phyloP scores from a whole-genome alignment of 164 flowering plant species.

The Stephania japonica region DNA sequence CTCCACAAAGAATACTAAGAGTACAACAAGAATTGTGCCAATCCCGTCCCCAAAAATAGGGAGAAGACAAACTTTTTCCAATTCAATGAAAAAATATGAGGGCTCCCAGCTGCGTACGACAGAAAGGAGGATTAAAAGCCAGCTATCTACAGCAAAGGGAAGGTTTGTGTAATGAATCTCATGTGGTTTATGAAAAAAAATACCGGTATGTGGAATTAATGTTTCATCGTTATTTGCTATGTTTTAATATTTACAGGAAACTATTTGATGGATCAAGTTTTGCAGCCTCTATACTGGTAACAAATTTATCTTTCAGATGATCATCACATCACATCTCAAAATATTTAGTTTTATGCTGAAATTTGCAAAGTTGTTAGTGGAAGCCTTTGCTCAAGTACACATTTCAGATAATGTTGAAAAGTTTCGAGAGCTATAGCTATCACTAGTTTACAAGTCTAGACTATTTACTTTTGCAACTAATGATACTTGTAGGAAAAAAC shows the following conservation, averaged over 20 bases:
- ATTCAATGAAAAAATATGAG: not conserved
- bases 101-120: not conserved
- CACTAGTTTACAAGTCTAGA: not conserved
- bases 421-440: not conserved
- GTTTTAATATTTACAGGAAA: not conserved
- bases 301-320: not conserved
- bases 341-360: not conserved
- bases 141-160: not conserved
- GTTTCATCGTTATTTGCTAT: not conserved
- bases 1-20: constrained; percentile 2
- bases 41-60: not conserved
- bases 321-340: not conserved
- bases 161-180: constrained; percentile 1
- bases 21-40: not conserved
- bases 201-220: not conserved
- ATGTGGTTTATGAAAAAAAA: not conserved
- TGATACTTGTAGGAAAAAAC: not conserved
- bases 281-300: not conserved
- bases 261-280: constrained; percentile 6
- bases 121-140: not conserved
- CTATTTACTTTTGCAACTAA: not conserved
- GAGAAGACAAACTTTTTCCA: not conserved
- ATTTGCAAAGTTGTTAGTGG: not conserved
- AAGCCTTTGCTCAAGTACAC: not conserved
- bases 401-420: not conserved